Evolutionary conservation across 805 yeast genomes (phyloP).

Genomic region (Wickerhamiella galacta): DNA sequence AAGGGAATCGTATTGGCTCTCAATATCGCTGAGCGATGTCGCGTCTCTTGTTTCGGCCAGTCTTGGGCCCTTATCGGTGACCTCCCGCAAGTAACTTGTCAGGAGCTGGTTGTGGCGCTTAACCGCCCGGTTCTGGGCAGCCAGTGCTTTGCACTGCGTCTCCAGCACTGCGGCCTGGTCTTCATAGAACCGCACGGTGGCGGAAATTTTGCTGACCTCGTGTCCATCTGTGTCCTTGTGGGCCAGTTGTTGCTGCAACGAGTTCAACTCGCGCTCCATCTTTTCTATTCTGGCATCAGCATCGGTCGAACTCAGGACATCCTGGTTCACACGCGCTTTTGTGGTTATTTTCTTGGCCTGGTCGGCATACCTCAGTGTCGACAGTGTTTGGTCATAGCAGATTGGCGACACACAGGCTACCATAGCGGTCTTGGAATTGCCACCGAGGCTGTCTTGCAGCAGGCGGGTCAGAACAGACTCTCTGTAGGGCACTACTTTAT

Average conservation of each 20-base stretch:
- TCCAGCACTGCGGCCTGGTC: conserved; percentile 18
- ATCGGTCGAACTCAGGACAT: conserved; percentile 24
- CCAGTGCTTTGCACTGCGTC: conserved; percentile 13
- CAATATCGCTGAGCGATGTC: too few relatives aligned
- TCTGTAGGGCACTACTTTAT: conserved; percentile 41
- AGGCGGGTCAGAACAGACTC: conserved; percentile 65
- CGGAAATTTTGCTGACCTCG: conserved; percentile 12
- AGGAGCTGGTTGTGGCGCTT: conserved; percentile 13
- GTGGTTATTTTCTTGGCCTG: conserved; percentile 57
- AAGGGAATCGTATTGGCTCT: too few relatives aligned
- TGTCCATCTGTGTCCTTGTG: conserved; percentile 19
- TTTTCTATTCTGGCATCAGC: conserved; percentile 24
- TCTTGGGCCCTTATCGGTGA: conserved; percentile 6
- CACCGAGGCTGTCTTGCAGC: conserved; percentile 59
- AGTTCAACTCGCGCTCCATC: conserved; percentile 26
- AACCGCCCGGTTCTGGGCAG: conserved; percentile 12
- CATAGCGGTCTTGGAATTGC: conserved; percentile 76
- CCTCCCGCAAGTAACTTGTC: conserved; percentile 15
- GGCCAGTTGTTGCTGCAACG: conserved; percentile 20
- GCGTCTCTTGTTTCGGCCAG: too few relatives aligned
- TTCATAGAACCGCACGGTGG: conserved; percentile 18
- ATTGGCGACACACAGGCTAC: conserved; percentile 74
- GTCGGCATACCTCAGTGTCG: conserved; percentile 63
- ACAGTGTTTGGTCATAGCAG: conserved; percentile 61
- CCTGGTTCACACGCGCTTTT: conserved; percentile 37